Base-by-base conservation (phyloP, 257 asterid genomes). In the Capsicum baccatum region DNA sequence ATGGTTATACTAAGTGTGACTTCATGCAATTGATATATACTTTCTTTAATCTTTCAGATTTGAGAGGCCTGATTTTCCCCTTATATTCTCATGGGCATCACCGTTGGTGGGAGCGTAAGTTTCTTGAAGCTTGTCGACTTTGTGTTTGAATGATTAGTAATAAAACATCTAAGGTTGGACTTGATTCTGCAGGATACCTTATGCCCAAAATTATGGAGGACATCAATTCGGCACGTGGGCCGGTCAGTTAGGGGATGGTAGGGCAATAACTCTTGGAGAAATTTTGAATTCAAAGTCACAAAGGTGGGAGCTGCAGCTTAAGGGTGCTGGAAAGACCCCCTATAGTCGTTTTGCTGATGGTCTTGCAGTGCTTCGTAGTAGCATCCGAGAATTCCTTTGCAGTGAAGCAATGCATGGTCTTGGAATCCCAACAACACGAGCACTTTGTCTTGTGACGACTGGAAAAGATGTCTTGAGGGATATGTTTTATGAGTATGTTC, bases 201-300 rank as follows among this genome's bases (percentile, higher is more conserved):
- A 94, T 86, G 95, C 99, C 86, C 99, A 97, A 83, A 94, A 98
- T 90, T 97, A 97, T 83, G 99, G 99, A 60, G 99, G 99, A 68
- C 99, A 97, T 91, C 99, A 97, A 85, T 97, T 97, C 82, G 99
- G 99, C 76, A 91, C 88, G 93, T 97, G 99, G 99, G 99, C 98
- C n/a, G 98, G 99, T 68, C 99, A 97, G 87, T 89, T 97, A 89
- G 99, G 99, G 26, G 99, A 97, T 89, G 99, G 99, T 63, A 89
- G 99, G 84, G 99, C 98, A 82, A 93, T 97, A 85, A 93, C 98
- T 62, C 89, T 97, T 19, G 99, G 99, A 33, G 99, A 97, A 87
- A 83, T 94, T 85, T 89, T 97, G 42, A 95, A 95, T 86, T 92
- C 93, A 42, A 92, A 88, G 89, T 85, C 87, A 14, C 92, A 89